Conservation (phyloP, 768 basidiomycete genomes). For the Pleurotus tuber-regium region DNA sequence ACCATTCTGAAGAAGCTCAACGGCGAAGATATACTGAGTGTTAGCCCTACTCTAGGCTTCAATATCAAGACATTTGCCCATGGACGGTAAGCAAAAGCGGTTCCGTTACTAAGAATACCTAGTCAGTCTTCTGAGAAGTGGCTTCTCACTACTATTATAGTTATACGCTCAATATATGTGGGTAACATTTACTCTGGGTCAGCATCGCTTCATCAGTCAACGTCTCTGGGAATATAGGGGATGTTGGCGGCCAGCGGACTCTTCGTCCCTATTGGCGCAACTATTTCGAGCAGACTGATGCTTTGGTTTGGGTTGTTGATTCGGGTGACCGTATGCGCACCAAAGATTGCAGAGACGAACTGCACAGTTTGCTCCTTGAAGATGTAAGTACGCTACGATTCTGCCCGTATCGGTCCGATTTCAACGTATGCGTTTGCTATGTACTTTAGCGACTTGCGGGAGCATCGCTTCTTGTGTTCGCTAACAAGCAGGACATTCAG, state of each 20-base stretch:
- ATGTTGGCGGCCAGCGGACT: conserved; percentile 95
- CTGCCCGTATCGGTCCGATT: conserved; percentile 7
- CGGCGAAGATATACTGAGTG: conserved; percentile 82
- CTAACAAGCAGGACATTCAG: conserved; percentile 95
- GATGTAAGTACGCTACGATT: conserved; percentile 59
- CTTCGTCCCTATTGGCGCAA: conserved; percentile 98
- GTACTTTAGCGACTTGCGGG: conserved; percentile 77
- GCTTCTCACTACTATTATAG: conserved; percentile 41
- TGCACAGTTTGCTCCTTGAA: conserved; percentile 83
- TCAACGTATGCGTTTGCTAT: neutral
- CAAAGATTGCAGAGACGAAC: conserved; percentile 84
- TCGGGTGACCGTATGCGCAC: conserved; percentile 90
- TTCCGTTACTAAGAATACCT: conserved; percentile 15
- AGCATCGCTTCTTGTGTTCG: conserved; percentile 94
- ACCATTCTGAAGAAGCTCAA: conserved; percentile 96
- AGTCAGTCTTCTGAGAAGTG: conserved; percentile 21
- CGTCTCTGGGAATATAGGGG: conserved; percentile 57
- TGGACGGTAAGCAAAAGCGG: conserved; percentile 63
- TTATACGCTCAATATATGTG: conserved; percentile 81
- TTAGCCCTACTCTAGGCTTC: conserved; percentile 96
- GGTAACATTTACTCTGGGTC: conserved; percentile 20
- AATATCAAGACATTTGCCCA: conserved; percentile 97
- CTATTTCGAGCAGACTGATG: conserved; percentile 99
- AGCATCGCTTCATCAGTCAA: conserved; percentile 16
- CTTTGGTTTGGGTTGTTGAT: conserved; percentile 98